phyloP scores from a whole-genome alignment of 768 basidiomycete species.

The Tricholoma furcatifolium region DNA sequence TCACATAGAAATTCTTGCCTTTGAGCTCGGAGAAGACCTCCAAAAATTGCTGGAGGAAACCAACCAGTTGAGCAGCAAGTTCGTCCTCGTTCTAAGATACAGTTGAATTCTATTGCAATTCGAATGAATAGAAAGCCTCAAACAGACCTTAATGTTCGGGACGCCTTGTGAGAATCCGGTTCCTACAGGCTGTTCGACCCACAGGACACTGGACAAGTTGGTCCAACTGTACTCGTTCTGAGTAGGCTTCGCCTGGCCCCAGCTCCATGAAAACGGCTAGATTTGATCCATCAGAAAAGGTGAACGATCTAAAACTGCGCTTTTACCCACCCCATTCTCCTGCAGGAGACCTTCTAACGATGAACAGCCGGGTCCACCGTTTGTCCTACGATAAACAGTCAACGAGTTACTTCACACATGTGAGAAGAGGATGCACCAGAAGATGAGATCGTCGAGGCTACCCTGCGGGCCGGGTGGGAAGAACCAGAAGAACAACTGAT shows the following conservation, averaged over 20 bases:
- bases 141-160: slow-evolving; percentile 57
- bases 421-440: slow-evolving; percentile 45
- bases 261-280: slow-evolving; percentile 68
- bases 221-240: slow-evolving; percentile 75
- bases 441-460: slow-evolving; percentile 69
- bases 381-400: slow-evolving; percentile 48
- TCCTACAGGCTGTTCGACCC: slow-evolving; percentile 79
- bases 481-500: slow-evolving; percentile 80
- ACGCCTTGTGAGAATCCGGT: slow-evolving; percentile 74
- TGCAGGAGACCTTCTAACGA: slow-evolving; percentile 70
- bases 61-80: slow-evolving; percentile 46
- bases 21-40: slow-evolving; percentile 73
- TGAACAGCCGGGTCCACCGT: slow-evolving; percentile 78
- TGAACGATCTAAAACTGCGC: not conserved
- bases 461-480: slow-evolving; percentile 78
- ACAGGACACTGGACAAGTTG: slow-evolving; percentile 71
- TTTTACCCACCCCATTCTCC: slow-evolving; percentile 64
- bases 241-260: slow-evolving; percentile 62
- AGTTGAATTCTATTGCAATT: not conserved
- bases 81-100: slow-evolving; percentile 44
- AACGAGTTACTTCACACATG: not conserved
- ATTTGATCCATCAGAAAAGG: not conserved
- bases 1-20: slow-evolving; percentile 65
- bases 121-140: not conserved
- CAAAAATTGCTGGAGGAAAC: slow-evolving; percentile 76